Evolutionary conservation across 805 yeast species (phyloP).

Genomic region (Gaillardinia entomophila): DNA sequence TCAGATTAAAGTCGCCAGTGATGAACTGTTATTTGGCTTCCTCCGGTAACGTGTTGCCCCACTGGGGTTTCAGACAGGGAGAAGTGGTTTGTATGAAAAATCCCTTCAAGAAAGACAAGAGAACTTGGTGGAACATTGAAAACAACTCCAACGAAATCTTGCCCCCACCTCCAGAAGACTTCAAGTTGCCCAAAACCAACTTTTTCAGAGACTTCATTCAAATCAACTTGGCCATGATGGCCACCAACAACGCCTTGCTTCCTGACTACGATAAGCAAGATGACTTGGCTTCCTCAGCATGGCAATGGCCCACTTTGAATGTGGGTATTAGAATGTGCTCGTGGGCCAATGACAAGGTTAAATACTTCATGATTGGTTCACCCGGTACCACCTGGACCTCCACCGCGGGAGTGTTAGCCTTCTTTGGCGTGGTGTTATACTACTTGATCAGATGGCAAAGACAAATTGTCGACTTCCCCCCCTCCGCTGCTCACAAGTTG

Average conservation of each 20-base stretch:
- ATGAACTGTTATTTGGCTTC: constrained; percentile 84
- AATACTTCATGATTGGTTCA: constrained; percentile 64
- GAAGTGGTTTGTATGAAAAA: constrained; percentile 78
- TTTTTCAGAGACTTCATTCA: constrained; percentile 68
- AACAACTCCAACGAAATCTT: constrained; percentile 54
- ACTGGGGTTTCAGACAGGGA: constrained; percentile 98
- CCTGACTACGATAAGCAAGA: constrained; percentile 72
- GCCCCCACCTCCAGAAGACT: constrained; percentile 55
- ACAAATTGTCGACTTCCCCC: constrained; percentile 51
- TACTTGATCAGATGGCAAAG: constrained; percentile 61
- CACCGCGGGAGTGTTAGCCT: constrained; percentile 49
- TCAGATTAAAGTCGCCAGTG: constrained; percentile 64
- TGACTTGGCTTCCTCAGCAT: constrained; percentile 66
- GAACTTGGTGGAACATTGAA: constrained; percentile 88
- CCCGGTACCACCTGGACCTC: constrained; percentile 73
- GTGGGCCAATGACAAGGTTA: constrained; percentile 52
- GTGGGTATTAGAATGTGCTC: constrained; percentile 74
- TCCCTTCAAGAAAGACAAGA: constrained; percentile 68
- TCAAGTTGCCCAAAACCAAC: constrained; percentile 52
- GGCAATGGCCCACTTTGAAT: constrained; percentile 77
- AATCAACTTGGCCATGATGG: constrained; percentile 75
- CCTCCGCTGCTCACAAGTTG: constrained; percentile 36
- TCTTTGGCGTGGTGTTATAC: constrained; percentile 41
- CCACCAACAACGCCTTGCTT: constrained; percentile 74
- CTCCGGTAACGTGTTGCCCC: constrained; percentile 76